A percentile compares a stretch with the other conserved stretches of the same genome.
Evolutionary conservation across 805 yeast genomes (phyloP).

Genomic region (Saturnispora saitoi): DNA sequence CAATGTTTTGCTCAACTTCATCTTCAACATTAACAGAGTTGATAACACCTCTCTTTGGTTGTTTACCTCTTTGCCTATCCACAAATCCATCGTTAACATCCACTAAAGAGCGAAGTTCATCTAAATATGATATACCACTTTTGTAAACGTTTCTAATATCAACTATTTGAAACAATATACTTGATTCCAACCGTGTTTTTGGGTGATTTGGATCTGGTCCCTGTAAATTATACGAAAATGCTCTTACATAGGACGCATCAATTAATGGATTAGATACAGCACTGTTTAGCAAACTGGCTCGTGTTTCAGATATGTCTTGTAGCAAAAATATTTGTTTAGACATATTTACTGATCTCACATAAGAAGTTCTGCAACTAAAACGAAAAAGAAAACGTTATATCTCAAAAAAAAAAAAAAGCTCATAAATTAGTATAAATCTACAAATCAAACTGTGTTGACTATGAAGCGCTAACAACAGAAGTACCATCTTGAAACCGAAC

Average conservation of each 20-base stretch:
- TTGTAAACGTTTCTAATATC: slow-evolving; percentile 45
- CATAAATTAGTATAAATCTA: background rate
- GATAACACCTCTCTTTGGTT: slow-evolving; percentile 27
- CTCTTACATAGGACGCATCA: background rate
- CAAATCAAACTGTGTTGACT: background rate
- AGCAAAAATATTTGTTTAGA: slow-evolving; percentile 1
- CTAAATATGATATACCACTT: slow-evolving; percentile 46
- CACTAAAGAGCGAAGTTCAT: slow-evolving; percentile 41
- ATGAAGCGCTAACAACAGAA: slow-evolving; percentile 75
- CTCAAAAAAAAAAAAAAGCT: background rate
- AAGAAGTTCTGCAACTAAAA: background rate
- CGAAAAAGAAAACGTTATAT: background rate
- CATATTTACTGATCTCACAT: background rate
- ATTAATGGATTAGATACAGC: background rate
- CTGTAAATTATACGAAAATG: slow-evolving; percentile 11
- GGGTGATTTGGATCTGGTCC: slow-evolving; percentile 3
- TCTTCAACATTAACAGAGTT: slow-evolving; percentile 42
- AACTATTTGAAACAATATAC: slow-evolving; percentile 44
- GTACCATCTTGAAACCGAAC: slow-evolving; percentile 96
- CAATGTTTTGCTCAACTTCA: background rate
- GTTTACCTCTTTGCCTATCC: slow-evolving; percentile 38
- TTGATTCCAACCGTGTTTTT: background rate
- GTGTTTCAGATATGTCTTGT: slow-evolving; percentile 8
- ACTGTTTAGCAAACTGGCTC: background rate
- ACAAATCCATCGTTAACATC: slow-evolving; percentile 53